Evolutionary conservation across 2,329 filamentous ascomycete species (phyloP).

Genomic region (Penicillium fuscoglaucum): DNA sequence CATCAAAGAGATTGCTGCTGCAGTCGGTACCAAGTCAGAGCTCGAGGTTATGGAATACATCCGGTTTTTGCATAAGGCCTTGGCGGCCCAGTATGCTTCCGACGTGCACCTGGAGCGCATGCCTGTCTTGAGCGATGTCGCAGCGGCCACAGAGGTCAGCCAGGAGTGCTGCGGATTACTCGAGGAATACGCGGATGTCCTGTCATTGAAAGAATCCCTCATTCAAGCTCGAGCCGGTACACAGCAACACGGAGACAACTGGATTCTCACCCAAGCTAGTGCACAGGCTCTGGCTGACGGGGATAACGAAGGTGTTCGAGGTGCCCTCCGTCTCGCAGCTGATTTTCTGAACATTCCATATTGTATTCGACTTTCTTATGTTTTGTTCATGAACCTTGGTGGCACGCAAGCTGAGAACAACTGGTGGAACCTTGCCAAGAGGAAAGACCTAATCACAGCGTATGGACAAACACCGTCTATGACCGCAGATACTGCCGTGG

Average conservation of each 20-base stretch:
- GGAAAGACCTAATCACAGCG: constrained; percentile 29
- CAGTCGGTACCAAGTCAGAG: constrained; percentile 69
- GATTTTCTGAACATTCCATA: constrained; percentile 58
- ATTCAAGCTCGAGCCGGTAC: constrained; percentile 63
- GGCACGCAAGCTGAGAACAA: constrained; percentile 61
- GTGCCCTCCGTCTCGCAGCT: constrained; percentile 51
- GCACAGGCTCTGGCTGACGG: constrained; percentile 34
- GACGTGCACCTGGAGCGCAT: constrained; percentile 34
- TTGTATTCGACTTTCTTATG: constrained; percentile 65
- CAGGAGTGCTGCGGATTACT: constrained; percentile 64
- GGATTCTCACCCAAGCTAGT: constrained; percentile 58
- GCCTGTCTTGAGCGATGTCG: constrained; percentile 58
- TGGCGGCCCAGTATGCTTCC: constrained; percentile 44
- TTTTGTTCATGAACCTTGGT: constrained; percentile 72
- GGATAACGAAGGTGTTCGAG: constrained; percentile 30
- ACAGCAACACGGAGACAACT: constrained; percentile 61
- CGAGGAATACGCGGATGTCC: constrained; percentile 66
- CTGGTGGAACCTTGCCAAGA: constrained; percentile 61
- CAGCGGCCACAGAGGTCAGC: constrained; percentile 72
- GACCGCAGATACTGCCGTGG: constrained; percentile 71
- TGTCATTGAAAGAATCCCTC: constrained; percentile 64
- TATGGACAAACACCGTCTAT: constrained; percentile 62
- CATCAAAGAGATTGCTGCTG: constrained; percentile 60
- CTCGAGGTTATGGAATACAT: constrained; percentile 74
- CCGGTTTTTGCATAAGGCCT: constrained; percentile 57